phyloP scores from a whole-genome alignment of 192 early-diverging fungal species.

The Entomortierella chlamydospora region DNA sequence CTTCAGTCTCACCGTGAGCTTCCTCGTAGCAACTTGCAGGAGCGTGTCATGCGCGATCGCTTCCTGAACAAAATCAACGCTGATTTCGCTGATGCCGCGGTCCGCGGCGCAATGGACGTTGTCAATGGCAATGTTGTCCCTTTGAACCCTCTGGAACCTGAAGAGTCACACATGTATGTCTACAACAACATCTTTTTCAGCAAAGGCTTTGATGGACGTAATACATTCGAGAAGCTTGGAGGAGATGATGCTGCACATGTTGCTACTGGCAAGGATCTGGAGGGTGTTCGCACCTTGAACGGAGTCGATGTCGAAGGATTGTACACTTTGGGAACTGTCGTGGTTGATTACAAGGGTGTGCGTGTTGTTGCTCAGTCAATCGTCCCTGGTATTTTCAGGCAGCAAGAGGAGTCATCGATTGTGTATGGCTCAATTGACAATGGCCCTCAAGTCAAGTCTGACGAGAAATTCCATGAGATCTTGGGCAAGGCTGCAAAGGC shows the following conservation, averaged over 20 bases:
- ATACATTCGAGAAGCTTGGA: constrained; percentile 84
- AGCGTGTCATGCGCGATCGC: constrained; percentile 88
- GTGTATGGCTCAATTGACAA: constrained; percentile 94
- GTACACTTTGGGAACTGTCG: constrained; percentile 88
- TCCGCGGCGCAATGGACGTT: constrained; percentile 84
- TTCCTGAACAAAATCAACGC: constrained; percentile 85
- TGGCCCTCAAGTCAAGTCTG: constrained; percentile 77
- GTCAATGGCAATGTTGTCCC: constrained; percentile 82
- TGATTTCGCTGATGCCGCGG: constrained; percentile 94
- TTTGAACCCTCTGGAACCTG: constrained; percentile 81
- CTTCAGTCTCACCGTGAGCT: constrained; percentile 89
- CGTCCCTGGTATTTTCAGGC: constrained; percentile 82
- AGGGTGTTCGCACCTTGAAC: constrained; percentile 84
- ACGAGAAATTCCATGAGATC: constrained; percentile 81
- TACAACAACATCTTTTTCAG: constrained; percentile 98
- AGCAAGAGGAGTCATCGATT: constrained; percentile 79
- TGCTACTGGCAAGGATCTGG: constrained; percentile 94
- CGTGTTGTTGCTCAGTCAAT: constrained; percentile 95
- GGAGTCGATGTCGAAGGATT: constrained; percentile 82
- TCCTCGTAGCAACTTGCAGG: constrained; percentile 78
- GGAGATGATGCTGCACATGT: constrained; percentile 93
- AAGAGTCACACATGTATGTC: constrained; percentile 87
- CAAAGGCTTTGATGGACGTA: constrained; percentile 89
- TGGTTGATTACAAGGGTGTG: constrained; percentile 92
- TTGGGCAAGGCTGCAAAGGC: constrained; percentile 78